Evolutionary conservation across 345 rosid species (phyloP).

Genomic region (Clarkia xantiana): DNA sequence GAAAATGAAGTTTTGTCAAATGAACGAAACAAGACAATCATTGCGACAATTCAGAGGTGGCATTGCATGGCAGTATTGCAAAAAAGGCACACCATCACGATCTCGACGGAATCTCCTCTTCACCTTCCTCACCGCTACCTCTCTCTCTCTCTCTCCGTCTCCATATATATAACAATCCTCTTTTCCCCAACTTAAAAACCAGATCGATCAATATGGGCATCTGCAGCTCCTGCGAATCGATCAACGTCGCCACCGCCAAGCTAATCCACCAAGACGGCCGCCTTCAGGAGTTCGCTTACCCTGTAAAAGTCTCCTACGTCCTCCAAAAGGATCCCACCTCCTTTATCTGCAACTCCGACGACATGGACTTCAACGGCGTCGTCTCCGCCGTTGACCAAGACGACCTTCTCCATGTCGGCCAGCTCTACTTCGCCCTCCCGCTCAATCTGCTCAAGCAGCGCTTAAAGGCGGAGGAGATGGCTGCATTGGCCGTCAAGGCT

Average conservation of each 20-base stretch:
- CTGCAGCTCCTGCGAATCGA: slow-evolving; percentile 35
- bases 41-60: too few relatives aligned
- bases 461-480: slow-evolving; percentile 31
- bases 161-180: not conserved
- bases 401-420: slow-evolving; percentile 31
- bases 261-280: slow-evolving; percentile 37
- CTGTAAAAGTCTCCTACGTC: slow-evolving; percentile 28
- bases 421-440: slow-evolving; percentile 43
- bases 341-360: slow-evolving; percentile 40
- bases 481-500: slow-evolving; percentile 47
- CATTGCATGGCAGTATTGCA: too few relatives aligned
- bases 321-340: slow-evolving; percentile 21
- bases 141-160: too few relatives aligned
- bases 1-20: too few relatives aligned
- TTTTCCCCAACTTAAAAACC: not conserved
- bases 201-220: slow-evolving; percentile 40
- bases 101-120: not conserved
- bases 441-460: slow-evolving; percentile 20
- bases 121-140: not conserved
- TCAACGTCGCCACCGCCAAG: slow-evolving; percentile 28
- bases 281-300: slow-evolving; percentile 34
- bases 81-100: too few relatives aligned
- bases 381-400: slow-evolving; percentile 21
- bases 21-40: too few relatives aligned
- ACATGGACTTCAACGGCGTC: slow-evolving; percentile 32